phyloP scores from a whole-genome alignment of 2,329 filamentous ascomycete genomes.

The Periconia digitata region DNA sequence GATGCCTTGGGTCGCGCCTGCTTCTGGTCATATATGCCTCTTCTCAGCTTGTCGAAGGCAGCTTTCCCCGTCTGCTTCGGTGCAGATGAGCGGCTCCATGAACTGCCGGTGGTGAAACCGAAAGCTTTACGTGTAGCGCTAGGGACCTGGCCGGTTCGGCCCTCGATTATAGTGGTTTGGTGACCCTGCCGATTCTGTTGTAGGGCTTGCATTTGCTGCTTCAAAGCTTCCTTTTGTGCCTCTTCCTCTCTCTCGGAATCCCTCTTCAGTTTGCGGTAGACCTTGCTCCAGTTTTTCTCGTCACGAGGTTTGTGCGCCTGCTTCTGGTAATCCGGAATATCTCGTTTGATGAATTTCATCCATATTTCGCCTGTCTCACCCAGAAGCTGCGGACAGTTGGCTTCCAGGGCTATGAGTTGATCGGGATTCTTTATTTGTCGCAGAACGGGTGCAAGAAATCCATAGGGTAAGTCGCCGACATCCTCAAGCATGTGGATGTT shows the following conservation, averaged over 20 bases:
- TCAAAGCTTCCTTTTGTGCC: constrained; percentile 34
- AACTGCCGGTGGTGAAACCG: constrained; percentile 16
- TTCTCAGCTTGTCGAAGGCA: constrained; percentile 37
- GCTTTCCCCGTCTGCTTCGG: constrained; percentile 39
- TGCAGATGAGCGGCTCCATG: constrained; percentile 27
- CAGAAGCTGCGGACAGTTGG: constrained; percentile 73
- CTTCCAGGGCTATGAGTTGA: constrained; percentile 73
- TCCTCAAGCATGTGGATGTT: constrained; percentile 59
- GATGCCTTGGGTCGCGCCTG: constrained; percentile 32
- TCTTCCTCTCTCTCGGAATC: constrained; percentile 42
- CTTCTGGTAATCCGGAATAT: constrained; percentile 68
- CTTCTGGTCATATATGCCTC: constrained; percentile 37
- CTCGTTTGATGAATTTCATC: constrained; percentile 74
- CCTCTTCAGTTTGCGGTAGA: constrained; percentile 61
- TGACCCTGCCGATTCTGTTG: constrained; percentile 33
- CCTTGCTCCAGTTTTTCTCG: constrained; percentile 71
- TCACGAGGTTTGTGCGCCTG: constrained; percentile 66
- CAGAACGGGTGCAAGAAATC: constrained; percentile 68
- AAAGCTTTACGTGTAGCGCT: constrained; percentile 13
- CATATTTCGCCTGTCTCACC: constrained; percentile 73
- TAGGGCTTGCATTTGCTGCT: constrained; percentile 33
- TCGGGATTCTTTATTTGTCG: constrained; percentile 69
- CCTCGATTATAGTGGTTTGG: constrained; percentile 36
- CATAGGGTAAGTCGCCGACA: constrained; percentile 71
- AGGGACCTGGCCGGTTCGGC: constrained; percentile 24